Evolutionary conservation across 108 stramenopile genomes (phyloP), one percentile per base, ranked within the genome.

Genomic region (Nitzschia sp.): DNA sequence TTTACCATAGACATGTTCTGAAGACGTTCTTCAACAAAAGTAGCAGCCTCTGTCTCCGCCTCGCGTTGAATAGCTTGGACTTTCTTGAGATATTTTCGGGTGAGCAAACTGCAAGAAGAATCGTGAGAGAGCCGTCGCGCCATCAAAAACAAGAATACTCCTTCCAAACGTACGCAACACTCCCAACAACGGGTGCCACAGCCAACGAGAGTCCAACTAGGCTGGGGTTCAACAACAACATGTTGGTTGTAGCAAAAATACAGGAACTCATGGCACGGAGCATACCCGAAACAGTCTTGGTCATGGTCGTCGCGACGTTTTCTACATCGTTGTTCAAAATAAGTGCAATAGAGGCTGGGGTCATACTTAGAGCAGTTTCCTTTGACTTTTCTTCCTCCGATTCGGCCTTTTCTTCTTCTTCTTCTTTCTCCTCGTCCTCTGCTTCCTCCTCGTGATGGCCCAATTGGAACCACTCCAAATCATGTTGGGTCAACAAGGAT

Each of bases 391-490:
- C 65, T n/a, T 70, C 50, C 20, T 57, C 39, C 42, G 9, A 43
- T 34, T 73, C n/a, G 10, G 21, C 20, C 0, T 38, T 57, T 20
- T 14, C 46, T 14, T 60, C 65, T 9, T 53, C 50, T 2, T 17
- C 20, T 21, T 22, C 25, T 41, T 53, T 19, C 22, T 66, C 24
- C 19, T 60, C 54, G 29, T 72, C 63, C 14, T 69, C 43, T 42
- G 41, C 63, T 50, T 53, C 65, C 11, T 42, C 57, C 29, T 39
- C 53, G 26, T 44, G 53, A 2, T 41, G 57, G 15, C 72, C 74
- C 8, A 74, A 58, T 63, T 88, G 83, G 76, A 86, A 92, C 88
- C 88, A 92, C 63, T 92, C 88, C 77, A 92, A 65, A 73, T 88
- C 82, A 46, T 80, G 61, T 39, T 57, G 51, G 9, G 67, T 85